phyloP scores from a whole-genome alignment of 2,329 filamentous ascomycete genomes.

The Scopulariopsis brevicaulis region DNA sequence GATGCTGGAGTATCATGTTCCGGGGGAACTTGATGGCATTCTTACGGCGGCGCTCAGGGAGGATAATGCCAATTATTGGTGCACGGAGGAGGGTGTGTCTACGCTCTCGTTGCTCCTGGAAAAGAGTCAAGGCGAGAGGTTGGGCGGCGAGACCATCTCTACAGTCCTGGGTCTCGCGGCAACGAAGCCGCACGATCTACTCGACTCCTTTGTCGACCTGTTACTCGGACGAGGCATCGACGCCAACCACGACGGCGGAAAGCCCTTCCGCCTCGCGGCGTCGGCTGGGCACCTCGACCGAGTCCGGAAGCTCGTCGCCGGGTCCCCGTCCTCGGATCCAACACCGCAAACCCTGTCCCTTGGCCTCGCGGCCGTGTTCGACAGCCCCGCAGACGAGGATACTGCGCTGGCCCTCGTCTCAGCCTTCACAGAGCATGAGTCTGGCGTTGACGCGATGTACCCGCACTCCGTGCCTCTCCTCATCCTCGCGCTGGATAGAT shows the following conservation, averaged over 20 bases:
- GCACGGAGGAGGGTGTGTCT: constrained; percentile 31
- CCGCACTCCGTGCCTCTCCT: constrained; percentile 33
- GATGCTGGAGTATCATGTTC: constrained; percentile 28
- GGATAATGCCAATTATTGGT: constrained; percentile 29
- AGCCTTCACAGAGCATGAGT: constrained; percentile 37
- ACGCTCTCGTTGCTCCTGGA: constrained; percentile 35
- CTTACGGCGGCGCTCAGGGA: constrained; percentile 33
- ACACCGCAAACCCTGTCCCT: constrained; percentile 35
- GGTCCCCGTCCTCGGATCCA: constrained; percentile 23
- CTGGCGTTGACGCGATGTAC: constrained; percentile 40
- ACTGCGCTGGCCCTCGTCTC: constrained; percentile 36
- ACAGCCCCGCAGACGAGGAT: constrained; percentile 35
- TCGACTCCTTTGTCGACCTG: constrained; percentile 29
- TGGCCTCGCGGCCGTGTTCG: constrained; percentile 46
- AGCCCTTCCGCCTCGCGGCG: constrained; percentile 42
- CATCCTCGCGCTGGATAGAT: constrained; percentile 39
- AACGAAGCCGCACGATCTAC: constrained; percentile 23
- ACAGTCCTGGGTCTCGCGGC: constrained; percentile 31
- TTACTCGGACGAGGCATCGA: constrained; percentile 26
- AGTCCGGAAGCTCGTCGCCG: constrained; percentile 35
- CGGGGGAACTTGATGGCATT: constrained; percentile 28
- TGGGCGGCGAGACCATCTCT: constrained; percentile 31
- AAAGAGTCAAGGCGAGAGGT: constrained; percentile 34
- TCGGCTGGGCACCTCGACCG: constrained; percentile 36
- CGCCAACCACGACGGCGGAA: constrained; percentile 39